These are phyloP conservation scores for Heliocybe sulcata DNA, from an alignment of 1,284 basidiomycete genomes.

Conservation along the genomic window DNA sequence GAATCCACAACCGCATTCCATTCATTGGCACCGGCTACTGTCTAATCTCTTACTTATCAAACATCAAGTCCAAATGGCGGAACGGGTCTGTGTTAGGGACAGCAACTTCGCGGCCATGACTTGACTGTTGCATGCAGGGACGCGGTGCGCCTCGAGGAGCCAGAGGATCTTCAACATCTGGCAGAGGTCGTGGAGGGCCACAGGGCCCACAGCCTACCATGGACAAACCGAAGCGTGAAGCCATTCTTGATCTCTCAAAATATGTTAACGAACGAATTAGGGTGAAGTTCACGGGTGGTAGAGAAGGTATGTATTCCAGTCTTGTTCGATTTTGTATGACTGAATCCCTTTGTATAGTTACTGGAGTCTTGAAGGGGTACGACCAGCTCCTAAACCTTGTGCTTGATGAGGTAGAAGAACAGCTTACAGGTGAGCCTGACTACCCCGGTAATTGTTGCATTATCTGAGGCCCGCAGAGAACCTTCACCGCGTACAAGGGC, in stretches of 20 bases:
- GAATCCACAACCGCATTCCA: constrained; percentile 1
- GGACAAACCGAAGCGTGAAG: constrained; percentile 91
- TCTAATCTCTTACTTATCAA: too few relatives aligned
- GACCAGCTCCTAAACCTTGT: constrained; percentile 97
- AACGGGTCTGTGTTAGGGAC: constrained; percentile 37
- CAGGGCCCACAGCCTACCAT: constrained; percentile 39
- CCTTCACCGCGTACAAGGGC: constrained; percentile 58
- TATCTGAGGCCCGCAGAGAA: constrained; percentile 30
- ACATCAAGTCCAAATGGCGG: constrained; percentile 33
- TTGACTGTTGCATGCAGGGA: constrained; percentile 29
- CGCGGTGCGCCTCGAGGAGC: constrained; percentile 41
- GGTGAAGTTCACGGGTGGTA: constrained; percentile 95
- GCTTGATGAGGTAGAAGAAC: constrained; percentile 83
- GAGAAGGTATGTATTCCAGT: constrained; percentile 67
- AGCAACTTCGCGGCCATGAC: constrained; percentile 8
- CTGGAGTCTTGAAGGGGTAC: constrained; percentile 89
- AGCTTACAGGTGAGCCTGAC: constrained; percentile 48
- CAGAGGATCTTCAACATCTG: constrained; percentile 35
- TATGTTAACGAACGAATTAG: constrained; percentile 90
- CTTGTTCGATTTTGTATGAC: constrained; percentile 3
- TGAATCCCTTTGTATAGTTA: constrained; percentile 46
- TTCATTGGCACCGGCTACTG: too few relatives aligned
- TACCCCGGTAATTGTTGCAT: constrained; percentile 7
- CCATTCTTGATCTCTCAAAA: constrained; percentile 92
- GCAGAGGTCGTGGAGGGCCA: constrained; percentile 37